phyloP scores from a whole-genome alignment of 108 stramenopile species.

The Nannochloropsis salina region DNA sequence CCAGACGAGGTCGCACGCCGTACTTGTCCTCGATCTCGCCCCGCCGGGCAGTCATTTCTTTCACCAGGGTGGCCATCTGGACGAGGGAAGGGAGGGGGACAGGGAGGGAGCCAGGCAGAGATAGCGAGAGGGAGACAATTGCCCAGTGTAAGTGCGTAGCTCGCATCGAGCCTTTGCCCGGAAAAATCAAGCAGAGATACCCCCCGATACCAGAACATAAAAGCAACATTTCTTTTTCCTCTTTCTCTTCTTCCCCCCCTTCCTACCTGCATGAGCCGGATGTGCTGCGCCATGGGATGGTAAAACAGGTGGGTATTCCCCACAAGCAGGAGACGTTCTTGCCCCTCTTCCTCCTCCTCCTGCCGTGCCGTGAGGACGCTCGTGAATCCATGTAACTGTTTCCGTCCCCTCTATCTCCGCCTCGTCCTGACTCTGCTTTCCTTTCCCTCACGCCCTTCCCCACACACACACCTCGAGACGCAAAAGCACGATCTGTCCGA shows the following conservation, averaged over 20 bases:
- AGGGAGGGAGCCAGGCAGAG: not conserved
- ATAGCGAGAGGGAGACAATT: not conserved
- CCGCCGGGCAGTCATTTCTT: not conserved
- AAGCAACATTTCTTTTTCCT: not conserved
- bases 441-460: not conserved
- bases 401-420: not conserved
- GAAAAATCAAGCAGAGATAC: too few species aligned
- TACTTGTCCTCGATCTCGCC: not conserved
- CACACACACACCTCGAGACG: not conserved
- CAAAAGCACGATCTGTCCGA: not conserved
- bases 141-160: too few species aligned
- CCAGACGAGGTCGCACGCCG: conserved; percentile 28
- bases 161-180: too few species aligned
- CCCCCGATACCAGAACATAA: not conserved
- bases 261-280: conserved; percentile 44
- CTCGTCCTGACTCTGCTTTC: not conserved
- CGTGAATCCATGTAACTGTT: not conserved
- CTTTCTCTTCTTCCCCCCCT: not conserved
- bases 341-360: not conserved
- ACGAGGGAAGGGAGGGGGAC: not conserved
- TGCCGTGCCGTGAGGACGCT: not conserved
- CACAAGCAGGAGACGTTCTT: conserved; percentile 28
- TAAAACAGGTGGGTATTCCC: conserved; percentile 50
- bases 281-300: conserved; percentile 47
- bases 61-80: conserved; percentile 21